Evolutionary conservation across 2,329 filamentous ascomycete genomes (phyloP).

Genomic region (Pseudogymnoascus sp.): DNA sequence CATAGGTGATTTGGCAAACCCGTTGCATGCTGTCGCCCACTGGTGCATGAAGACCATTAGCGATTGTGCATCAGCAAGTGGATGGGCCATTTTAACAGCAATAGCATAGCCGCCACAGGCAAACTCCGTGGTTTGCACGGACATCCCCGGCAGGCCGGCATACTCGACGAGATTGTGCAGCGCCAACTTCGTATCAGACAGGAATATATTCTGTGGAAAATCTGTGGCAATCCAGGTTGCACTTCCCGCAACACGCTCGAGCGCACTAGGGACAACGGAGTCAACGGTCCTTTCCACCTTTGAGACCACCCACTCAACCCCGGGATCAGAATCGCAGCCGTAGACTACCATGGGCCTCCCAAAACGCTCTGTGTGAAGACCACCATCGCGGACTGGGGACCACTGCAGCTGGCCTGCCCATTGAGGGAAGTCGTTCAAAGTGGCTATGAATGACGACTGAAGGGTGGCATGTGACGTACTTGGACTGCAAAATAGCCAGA

Average conservation of each 20-base stretch:
- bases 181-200: slow-evolving; percentile 29
- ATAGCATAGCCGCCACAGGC: slow-evolving; percentile 35
- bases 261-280: slow-evolving; percentile 26
- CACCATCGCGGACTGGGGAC: slow-evolving; percentile 34
- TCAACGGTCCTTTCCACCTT: slow-evolving; percentile 23
- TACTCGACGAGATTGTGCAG: slow-evolving; percentile 27
- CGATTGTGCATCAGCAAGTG: slow-evolving; percentile 36
- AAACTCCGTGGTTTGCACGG: slow-evolving; percentile 35
- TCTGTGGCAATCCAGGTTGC: slow-evolving; percentile 30
- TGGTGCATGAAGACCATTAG: slow-evolving; percentile 36
- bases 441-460: slow-evolving; percentile 26
- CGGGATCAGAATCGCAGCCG: slow-evolving; percentile 32
- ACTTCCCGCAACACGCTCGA: slow-evolving; percentile 10
- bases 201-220: slow-evolving; percentile 29
- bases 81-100: slow-evolving; percentile 35
- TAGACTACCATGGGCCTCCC: slow-evolving; percentile 31
- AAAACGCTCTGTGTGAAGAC: slow-evolving; percentile 27
- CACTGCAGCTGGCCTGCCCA: slow-evolving; percentile 4
- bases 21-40: slow-evolving; percentile 31
- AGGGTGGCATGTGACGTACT: slow-evolving; percentile 15
- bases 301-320: slow-evolving; percentile 33
- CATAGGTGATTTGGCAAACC: slow-evolving; percentile 8
- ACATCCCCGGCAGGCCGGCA: slow-evolving; percentile 23
- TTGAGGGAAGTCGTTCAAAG: slow-evolving; percentile 22
- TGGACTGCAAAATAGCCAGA: slow-evolving; percentile 33